Evolutionary conservation across 2,329 filamentous ascomycete genomes (phyloP), one percentile per base, ranked within the genome.

Genomic region (Trichoderma sp.): DNA sequence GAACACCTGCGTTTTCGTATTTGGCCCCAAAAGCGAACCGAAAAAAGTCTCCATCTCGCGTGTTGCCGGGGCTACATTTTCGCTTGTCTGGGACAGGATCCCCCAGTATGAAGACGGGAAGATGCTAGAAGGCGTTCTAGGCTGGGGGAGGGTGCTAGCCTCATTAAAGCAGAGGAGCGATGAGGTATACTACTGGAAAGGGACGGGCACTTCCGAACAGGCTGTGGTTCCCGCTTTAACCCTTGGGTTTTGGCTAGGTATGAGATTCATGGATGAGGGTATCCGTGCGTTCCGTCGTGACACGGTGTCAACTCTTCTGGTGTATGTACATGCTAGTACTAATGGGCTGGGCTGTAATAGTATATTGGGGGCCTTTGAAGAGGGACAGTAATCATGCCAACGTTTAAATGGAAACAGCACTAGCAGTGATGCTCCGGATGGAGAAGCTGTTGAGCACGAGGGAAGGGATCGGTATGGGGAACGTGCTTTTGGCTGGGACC

Each of bases 171-270:
- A 4, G 29, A 15, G 10, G 29, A 53, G 27, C 39, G 27, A 29
- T 17, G 1, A 54, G 29, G 13, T 27, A n/a, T n/a, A n/a, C n/a
- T n/a, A n/a, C n/a, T n/a, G n/a, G n/a, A 56, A 64, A 29, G 29
- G 42, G 27, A 65, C 61, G 61, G 61, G 52, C 61, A 65, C 61
- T 57, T 48, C 61, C 61, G 61, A 63, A 22, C 32, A 39, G 29
- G 59, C 45, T 53, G 45, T 53, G 10, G 39, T 60, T 60, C 34
- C 59, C 59, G 59, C 52, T 15, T 15, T 27, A n/a, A 65, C 22
- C 61, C 61, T 42, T 64, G 61, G n/a, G 19, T n/a, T n/a, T n/a
- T n/a, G 29, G 29, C 7, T 29, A 7, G 6, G 4, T 59, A 27
- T 52, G 17, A 4, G 22, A 37, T 5, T 29, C 29, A 37, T 63